Percentiles rank a stretch among this genome's conserved stretches.
Conservation (phyloP, 495 filamentous ascomycete genomes). For the Staphylotrichum tortipilum region DNA sequence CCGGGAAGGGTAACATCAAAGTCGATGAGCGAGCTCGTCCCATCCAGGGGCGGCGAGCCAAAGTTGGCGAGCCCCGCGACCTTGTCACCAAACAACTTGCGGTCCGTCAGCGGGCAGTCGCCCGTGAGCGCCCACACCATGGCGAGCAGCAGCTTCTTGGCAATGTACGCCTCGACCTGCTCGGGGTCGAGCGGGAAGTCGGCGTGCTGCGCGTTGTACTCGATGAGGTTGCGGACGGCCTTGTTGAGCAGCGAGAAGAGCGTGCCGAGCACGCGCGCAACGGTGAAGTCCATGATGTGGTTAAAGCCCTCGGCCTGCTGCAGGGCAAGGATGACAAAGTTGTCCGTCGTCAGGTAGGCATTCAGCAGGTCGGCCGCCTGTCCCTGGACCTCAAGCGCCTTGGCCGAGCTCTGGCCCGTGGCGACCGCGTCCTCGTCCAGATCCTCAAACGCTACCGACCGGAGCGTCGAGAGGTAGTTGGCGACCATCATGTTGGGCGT, state of each 20-base stretch:
- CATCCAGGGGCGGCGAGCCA: slow-evolving; percentile 69
- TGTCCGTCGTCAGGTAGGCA: slow-evolving; percentile 63
- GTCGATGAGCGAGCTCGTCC: slow-evolving; percentile 79
- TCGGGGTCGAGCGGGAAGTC: slow-evolving; percentile 89
- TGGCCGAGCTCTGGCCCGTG: slow-evolving; percentile 68
- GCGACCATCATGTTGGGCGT: slow-evolving; percentile 84
- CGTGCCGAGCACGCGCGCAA: slow-evolving; percentile 81
- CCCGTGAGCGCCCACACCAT: slow-evolving; percentile 91
- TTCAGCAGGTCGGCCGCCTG: slow-evolving; percentile 70
- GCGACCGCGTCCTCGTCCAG: slow-evolving; percentile 82
- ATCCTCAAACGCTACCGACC: slow-evolving; percentile 78
- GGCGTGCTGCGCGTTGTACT: slow-evolving; percentile 87
- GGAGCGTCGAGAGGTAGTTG: slow-evolving; percentile 79
- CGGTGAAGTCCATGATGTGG: slow-evolving; percentile 97
- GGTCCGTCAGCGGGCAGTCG: slow-evolving; percentile 82
- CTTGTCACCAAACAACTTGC: slow-evolving; percentile 79
- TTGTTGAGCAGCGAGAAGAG: slow-evolving; percentile 94
- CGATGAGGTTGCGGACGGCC: slow-evolving; percentile 78
- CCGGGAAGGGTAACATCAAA: slow-evolving; percentile 81
- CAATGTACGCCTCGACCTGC: slow-evolving; percentile 77
- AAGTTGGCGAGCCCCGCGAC: slow-evolving; percentile 72
- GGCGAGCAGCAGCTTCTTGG: slow-evolving; percentile 86
- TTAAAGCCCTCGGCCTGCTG: slow-evolving; percentile 65
- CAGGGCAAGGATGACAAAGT: slow-evolving; percentile 70
- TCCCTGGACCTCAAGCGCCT: slow-evolving; percentile 64